phyloP scores from a whole-genome alignment of 495 filamentous ascomycete genomes.

The Niebla homalea region DNA sequence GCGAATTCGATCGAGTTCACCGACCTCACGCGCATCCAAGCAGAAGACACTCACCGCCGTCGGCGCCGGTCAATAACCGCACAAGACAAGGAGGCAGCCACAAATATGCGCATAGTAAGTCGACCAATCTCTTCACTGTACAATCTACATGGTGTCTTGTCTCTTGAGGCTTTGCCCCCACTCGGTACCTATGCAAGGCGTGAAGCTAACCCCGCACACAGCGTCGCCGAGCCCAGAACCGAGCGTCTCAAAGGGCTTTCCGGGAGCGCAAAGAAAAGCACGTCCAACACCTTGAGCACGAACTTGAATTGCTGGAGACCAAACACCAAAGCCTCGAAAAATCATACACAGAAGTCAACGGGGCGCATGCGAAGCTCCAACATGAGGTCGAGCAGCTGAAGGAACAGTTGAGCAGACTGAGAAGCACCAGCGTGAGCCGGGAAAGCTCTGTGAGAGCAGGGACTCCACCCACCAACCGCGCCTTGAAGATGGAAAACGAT shows the following conservation, averaged over 20 bases:
- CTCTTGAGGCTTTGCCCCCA: no score
- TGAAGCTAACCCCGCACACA: conserved; percentile 15
- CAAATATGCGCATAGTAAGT: conserved; percentile 20
- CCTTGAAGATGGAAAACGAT: conserved; percentile 1
- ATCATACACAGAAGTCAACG: conserved; percentile 15
- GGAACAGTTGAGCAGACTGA: conserved; percentile 14
- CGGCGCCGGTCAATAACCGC: conserved; percentile 13
- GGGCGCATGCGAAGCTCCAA: conserved; percentile 10
- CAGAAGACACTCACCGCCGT: conserved; percentile 12
- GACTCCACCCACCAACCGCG: background rate
- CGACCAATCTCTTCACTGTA: background rate
- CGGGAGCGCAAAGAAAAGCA: conserved; percentile 37
- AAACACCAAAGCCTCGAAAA: conserved; percentile 15
- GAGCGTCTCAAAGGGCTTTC: conserved; percentile 40
- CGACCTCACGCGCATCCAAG: conserved; percentile 15
- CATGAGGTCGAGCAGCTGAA: conserved; percentile 18
- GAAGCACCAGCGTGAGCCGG: conserved; percentile 4
- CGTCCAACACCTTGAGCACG: conserved; percentile 28
- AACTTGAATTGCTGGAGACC: conserved; percentile 24
- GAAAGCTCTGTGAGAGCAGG: conserved; percentile 9
- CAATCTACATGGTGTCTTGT: background rate
- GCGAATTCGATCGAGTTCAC: conserved; percentile 19
- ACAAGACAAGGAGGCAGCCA: conserved; percentile 16
- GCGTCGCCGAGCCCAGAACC: conserved; percentile 45
- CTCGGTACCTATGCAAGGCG: background rate